phyloP scores from a whole-genome alignment of 2,329 filamentous ascomycete species.

The Paraphaeosphaeria sporulosa region DNA sequence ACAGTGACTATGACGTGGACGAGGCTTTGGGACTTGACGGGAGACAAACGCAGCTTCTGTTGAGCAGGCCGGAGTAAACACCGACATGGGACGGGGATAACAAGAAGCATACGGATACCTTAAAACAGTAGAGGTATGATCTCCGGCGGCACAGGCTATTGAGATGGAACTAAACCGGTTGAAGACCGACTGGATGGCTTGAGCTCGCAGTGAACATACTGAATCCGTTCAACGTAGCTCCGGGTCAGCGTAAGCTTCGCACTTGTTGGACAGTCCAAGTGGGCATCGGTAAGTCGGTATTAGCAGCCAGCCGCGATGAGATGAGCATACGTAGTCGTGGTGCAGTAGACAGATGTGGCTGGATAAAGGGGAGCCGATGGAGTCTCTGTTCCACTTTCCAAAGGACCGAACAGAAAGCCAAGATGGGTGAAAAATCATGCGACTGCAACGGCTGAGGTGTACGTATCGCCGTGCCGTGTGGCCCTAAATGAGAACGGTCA shows the following conservation, averaged over 20 bases:
- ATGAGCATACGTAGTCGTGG: constrained; percentile 6
- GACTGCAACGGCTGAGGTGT: neutral
- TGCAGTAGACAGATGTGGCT: neutral
- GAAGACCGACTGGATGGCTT: constrained; percentile 11
- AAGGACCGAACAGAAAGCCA: neutral
- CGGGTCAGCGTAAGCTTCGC: constrained; percentile 13
- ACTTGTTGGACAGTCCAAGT: neutral
- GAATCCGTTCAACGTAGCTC: constrained; percentile 9
- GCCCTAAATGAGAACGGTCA: neutral
- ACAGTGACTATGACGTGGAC: constrained; percentile 2
- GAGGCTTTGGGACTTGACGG: neutral
- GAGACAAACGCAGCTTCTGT: neutral
- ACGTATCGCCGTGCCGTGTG: neutral
- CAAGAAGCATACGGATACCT: constrained; percentile 1
- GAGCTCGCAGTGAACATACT: constrained; percentile 27
- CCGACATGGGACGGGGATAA: neutral
- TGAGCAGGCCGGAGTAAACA: neutral
- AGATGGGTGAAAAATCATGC: neutral
- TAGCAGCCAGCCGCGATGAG: constrained; percentile 14
- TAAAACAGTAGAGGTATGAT: constrained; percentile 2
- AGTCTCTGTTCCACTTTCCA: constrained; percentile 1
- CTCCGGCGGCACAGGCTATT: neutral
- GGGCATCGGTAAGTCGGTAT: constrained; percentile 5
- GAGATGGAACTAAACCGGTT: neutral
- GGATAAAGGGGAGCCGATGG: constrained; percentile 8